Percentiles rank a stretch among this genome's conserved stretches.
Conservation (phyloP, 495 filamentous ascomycete genomes). For the Aspergillus affinis region DNA sequence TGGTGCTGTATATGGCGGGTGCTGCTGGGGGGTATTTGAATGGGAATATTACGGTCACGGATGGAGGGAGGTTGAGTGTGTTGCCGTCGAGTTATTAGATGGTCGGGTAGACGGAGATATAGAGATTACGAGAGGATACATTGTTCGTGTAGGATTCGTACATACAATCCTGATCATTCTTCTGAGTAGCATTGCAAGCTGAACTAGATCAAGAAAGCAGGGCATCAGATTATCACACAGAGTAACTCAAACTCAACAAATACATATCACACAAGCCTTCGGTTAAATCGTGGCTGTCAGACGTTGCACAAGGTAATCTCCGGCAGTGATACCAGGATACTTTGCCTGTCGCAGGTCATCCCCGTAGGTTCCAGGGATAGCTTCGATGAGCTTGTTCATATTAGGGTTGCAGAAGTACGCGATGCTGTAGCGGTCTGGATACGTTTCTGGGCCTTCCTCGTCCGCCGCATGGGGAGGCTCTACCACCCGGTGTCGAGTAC, state of each 20-base stretch:
- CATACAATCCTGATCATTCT: neutral
- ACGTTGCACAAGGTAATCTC: slow-evolving; percentile 80
- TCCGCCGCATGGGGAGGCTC: slow-evolving; percentile 60
- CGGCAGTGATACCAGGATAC: slow-evolving; percentile 74
- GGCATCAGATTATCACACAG: no score
- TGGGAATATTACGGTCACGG: slow-evolving; percentile 54
- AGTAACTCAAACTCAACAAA: slow-evolving; percentile 3
- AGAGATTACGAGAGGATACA: neutral
- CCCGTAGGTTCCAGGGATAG: slow-evolving; percentile 80
- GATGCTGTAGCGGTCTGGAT: slow-evolving; percentile 51
- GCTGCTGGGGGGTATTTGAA: slow-evolving; percentile 61
- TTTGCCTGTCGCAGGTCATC: slow-evolving; percentile 60
- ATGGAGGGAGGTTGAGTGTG: slow-evolving; percentile 56
- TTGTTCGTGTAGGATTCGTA: neutral
- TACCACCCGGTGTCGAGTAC: slow-evolving; percentile 86
- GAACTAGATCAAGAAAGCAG: neutral
- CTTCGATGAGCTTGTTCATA: slow-evolving; percentile 73
- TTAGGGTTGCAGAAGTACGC: slow-evolving; percentile 94
- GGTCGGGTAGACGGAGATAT: neutral
- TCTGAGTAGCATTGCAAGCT: neutral
- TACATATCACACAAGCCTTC: neutral
- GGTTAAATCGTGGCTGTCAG: slow-evolving; percentile 67
- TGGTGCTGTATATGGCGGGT: slow-evolving; percentile 63
- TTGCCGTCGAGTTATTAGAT: slow-evolving; percentile 47
- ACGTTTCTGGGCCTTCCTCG: slow-evolving; percentile 28